Percentiles rank a stretch among this genome's conserved stretches.
These are phyloP conservation scores for Besnoitia besnoiti DNA, from an alignment of 169 alveolate genomes.

Conservation along the genomic window DNA sequence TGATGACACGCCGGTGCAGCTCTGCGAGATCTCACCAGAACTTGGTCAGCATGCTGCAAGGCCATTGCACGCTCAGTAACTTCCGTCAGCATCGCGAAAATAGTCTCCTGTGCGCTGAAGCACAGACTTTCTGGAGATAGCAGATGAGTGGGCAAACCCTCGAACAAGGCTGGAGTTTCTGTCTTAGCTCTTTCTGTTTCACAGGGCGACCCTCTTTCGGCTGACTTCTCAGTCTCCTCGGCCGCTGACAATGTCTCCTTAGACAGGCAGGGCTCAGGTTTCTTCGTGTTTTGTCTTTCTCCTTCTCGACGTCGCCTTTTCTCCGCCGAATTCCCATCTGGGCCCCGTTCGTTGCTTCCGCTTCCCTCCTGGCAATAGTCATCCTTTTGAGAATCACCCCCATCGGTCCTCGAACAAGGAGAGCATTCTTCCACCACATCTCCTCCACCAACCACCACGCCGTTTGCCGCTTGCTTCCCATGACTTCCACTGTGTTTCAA, in stretches of 20 bases:
- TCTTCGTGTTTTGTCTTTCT: background rate
- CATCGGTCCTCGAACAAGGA: background rate
- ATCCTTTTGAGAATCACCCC: too few species aligned
- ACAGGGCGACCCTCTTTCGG: background rate
- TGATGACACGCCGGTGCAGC: too few species aligned
- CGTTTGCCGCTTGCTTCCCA: too few species aligned
- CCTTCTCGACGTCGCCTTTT: background rate
- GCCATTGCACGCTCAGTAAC: constrained; percentile 99
- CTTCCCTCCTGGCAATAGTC: background rate
- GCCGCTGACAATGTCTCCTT: background rate
- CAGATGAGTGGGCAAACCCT: background rate
- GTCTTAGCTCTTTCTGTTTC: background rate
- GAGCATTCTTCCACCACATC: background rate
- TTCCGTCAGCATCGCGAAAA: constrained; percentile 98
- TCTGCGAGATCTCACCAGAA: constrained; percentile 83
- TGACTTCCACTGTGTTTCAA: too few species aligned
- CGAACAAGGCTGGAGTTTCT: background rate
- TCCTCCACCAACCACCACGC: too few species aligned
- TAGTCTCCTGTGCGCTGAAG: constrained; percentile 94
- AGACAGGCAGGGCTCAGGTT: background rate
- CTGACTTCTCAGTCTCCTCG: background rate
- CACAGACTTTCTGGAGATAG: constrained; percentile 80
- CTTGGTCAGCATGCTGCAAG: constrained; percentile 93
- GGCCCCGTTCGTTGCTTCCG: background rate
- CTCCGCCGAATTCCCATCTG: background rate